A percentile compares a stretch with the other conserved stretches of the same genome.
phyloP scores from a whole-genome alignment of 768 basidiomycete species.

The Calocybe cyanea region DNA sequence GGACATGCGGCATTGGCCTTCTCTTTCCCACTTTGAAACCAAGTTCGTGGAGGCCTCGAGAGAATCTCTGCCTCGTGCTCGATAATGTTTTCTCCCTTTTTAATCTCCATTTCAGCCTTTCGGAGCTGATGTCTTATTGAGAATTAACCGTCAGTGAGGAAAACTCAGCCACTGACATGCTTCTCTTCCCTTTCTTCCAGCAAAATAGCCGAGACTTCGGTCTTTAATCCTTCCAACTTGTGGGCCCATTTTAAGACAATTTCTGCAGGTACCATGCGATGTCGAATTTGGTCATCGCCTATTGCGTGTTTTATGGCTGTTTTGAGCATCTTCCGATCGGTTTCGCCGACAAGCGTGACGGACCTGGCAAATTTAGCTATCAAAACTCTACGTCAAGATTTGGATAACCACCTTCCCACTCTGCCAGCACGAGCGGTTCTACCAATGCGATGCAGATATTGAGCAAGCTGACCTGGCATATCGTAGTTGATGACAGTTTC shows the following conservation, averaged over 20 bases:
- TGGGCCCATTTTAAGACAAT: conserved; percentile 65
- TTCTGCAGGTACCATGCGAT: conserved; percentile 82
- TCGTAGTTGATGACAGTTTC: conserved; percentile 99
- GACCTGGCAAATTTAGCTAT: conserved; percentile 48
- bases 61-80: conserved; percentile 92
- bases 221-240: conserved; percentile 66
- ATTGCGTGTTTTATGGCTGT: conserved; percentile 87
- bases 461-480: conserved; percentile 90
- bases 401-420: conserved; percentile 72
- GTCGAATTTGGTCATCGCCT: conserved; percentile 76
- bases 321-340: conserved; percentile 95
- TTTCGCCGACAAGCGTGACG: conserved; percentile 92
- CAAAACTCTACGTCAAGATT: not conserved
- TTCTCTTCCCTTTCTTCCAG: conserved; percentile 96
- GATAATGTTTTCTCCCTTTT: conserved; percentile 93
- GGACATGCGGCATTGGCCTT: conserved; percentile 78
- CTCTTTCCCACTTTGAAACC: conserved; percentile 92
- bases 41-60: conserved; percentile 92
- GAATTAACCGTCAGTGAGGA: conserved; percentile 5
- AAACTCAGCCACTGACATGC: conserved; percentile 43
- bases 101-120: conserved; percentile 92
- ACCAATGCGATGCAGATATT: conserved; percentile 96
- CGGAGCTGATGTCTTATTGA: conserved; percentile 51
- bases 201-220: conserved; percentile 75
- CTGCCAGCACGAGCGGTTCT: conserved; percentile 94